A percentile compares a stretch with the other conserved stretches of the same genome.
phyloP scores from a whole-genome alignment of 371 early-diverging fungal species.

The Actinomortierella wolfii region DNA sequence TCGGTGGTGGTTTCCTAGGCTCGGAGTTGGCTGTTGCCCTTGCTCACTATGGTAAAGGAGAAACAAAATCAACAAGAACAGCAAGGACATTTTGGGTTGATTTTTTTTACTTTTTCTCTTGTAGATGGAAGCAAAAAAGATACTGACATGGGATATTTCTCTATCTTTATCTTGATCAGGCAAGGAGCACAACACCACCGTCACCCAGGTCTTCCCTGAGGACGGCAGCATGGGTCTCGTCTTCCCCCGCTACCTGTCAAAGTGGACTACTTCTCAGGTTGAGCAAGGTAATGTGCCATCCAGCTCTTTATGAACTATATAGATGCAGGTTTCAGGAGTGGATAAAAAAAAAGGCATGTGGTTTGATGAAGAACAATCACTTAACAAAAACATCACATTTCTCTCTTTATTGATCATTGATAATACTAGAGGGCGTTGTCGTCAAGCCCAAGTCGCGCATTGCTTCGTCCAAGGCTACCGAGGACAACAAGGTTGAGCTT shows the following conservation, averaged over 20 bases:
- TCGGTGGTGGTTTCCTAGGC: conserved; percentile 83
- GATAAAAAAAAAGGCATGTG: neutral
- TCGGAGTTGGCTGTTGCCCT: conserved; percentile 74
- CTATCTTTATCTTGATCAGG: conserved; percentile 18
- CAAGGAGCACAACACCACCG: conserved; percentile 55
- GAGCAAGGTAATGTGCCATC: conserved; percentile 38
- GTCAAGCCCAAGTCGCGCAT: conserved; percentile 58
- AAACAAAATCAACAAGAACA: too few species aligned
- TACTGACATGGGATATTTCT: neutral
- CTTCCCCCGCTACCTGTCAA: conserved; percentile 72
- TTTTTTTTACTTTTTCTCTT: neutral
- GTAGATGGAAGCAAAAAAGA: too few species aligned
- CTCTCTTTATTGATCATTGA: conserved; percentile 1
- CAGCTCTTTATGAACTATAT: conserved; percentile 26
- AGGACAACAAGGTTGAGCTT: conserved; percentile 56
- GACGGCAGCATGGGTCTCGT: conserved; percentile 77
- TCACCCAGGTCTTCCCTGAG: conserved; percentile 78
- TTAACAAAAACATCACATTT: too few species aligned
- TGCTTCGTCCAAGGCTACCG: conserved; percentile 46
- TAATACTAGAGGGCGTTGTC: conserved; percentile 56
- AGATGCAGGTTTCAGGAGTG: too few species aligned
- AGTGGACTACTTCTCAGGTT: conserved; percentile 71
- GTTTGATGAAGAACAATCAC: neutral
- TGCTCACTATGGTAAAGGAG: conserved; percentile 58
- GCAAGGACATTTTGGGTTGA: too few species aligned